Base-by-base conservation (phyloP, 116 monocot genomes). In the Posidonia oceanica region DNA sequence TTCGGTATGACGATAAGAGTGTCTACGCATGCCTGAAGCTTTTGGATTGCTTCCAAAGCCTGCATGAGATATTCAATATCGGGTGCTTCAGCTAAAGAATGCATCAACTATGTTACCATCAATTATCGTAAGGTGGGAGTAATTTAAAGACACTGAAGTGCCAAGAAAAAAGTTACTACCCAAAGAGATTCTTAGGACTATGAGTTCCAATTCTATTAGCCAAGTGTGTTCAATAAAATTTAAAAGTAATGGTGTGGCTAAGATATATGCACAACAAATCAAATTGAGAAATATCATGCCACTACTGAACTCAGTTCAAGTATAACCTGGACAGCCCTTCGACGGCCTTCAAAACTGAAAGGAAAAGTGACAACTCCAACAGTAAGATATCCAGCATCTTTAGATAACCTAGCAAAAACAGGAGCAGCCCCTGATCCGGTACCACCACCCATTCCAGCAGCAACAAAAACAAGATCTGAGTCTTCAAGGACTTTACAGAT, bases 351-450 rank as follows among this genome's bases (percentile, higher is more conserved):
- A 77, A 96, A 96, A 63, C 81, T 85, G 83, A 91, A 96, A n/a
- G 96, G 96, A 77, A 86, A 91, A 40, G 91, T 96, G 60, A 96
- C 96, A 15, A 96, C 91, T 69, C 96, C 96, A 81, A 96, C 96
- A 23, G 96, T 96, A 38, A 96, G 74, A 81, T 89, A 85, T 73
- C 96, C 96, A 75, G 89, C 91, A 66, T 91, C 91, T 81, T 77
- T 91, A 52, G 96, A 75, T 75, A 96, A 91, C 78, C 89, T 84
- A 44, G 96, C 96, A 66, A 96, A 89, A 76, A 96, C 91, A 59
- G 96, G 96, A 76, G 96, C 91, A 69, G 91, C 96, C 60, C 96
- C 96, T 54, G 96, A 91, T 54, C 96, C 94, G 1, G 91, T 95
- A 7, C 91, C 94, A 56, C 94, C 94, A 59, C 91, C 94, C 94